phyloP scores from a whole-genome alignment of 495 filamentous ascomycete species.

The Aspergillus hancockii region DNA sequence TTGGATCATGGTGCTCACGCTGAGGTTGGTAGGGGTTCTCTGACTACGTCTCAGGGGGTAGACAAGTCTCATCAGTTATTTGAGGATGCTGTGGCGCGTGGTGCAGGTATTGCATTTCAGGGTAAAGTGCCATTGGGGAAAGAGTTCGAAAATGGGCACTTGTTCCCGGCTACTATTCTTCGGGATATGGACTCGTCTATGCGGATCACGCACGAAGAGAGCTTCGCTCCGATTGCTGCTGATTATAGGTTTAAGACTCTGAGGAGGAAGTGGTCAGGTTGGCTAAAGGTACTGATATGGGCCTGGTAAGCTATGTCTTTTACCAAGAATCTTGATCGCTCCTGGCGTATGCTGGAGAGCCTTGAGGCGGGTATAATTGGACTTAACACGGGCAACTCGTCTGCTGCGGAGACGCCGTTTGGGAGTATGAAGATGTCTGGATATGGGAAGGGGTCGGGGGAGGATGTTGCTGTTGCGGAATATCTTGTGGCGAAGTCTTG shows the following conservation, averaged over 20 bases:
- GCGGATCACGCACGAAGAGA: conserved; percentile 39
- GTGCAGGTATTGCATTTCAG: conserved; percentile 61
- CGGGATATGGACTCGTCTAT: conserved; percentile 46
- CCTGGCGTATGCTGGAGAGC: not conserved
- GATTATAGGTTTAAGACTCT: not conserved
- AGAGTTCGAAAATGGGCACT: conserved; percentile 46
- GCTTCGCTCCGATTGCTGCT: not conserved
- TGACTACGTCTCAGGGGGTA: conserved; percentile 53
- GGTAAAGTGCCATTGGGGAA: conserved; percentile 37
- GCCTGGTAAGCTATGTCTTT: not conserved
- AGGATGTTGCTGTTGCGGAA: conserved; percentile 12
- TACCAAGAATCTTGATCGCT: not conserved
- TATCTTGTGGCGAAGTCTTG: conserved; percentile 12
- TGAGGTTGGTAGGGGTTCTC: conserved; percentile 55
- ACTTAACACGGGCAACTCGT: not conserved
- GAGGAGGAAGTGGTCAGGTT: too few species aligned
- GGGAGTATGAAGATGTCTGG: conserved; percentile 25
- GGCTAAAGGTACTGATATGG: not conserved
- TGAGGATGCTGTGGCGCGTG: conserved; percentile 52
- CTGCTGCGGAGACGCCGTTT: conserved; percentile 25
- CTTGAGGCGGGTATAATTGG: not conserved
- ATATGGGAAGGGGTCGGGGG: conserved; percentile 7
- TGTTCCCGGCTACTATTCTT: conserved; percentile 52
- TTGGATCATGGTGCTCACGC: conserved; percentile 57
- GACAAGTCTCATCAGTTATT: conserved; percentile 56